Percentiles rank a stretch among this genome's conserved stretches.
These are phyloP conservation scores for Tremellales sp. DNA, from an alignment of 1,284 basidiomycete species.

Conservation along the genomic window DNA sequence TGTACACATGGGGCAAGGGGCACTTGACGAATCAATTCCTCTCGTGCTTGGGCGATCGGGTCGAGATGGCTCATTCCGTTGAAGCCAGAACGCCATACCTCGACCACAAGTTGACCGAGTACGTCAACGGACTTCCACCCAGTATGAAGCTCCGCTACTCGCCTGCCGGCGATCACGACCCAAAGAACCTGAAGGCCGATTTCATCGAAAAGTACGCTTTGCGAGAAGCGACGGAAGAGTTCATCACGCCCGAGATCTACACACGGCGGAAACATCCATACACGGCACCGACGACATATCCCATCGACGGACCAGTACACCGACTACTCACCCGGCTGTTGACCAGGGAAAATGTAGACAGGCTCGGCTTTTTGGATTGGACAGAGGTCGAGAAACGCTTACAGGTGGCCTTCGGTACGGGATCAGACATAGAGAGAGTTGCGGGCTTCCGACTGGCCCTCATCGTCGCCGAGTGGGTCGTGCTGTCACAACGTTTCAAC, in stretches of 20 bases:
- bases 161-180: neutral
- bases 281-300: conserved; percentile 22
- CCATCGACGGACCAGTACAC: conserved; percentile 17
- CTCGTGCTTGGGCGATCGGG: conserved; percentile 45
- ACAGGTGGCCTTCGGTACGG: conserved; percentile 15
- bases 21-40: conserved; percentile 50
- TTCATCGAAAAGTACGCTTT: conserved; percentile 49
- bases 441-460: conserved; percentile 10
- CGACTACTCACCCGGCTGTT: conserved; percentile 15
- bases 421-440: neutral
- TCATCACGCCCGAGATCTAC: conserved; percentile 32
- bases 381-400: conserved; percentile 15
- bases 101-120: conserved; percentile 47
- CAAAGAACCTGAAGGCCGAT: conserved; percentile 26
- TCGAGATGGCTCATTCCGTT: conserved; percentile 50
- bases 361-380: conserved; percentile 25
- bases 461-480: conserved; percentile 15
- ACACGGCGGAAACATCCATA: conserved; percentile 24
- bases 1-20: conserved; percentile 40
- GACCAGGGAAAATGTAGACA: conserved; percentile 19
- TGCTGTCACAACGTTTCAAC: conserved; percentile 11
- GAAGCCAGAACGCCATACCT: conserved; percentile 51
- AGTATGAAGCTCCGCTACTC: conserved; percentile 7
- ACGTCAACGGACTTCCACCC: conserved; percentile 46
- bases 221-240: conserved; percentile 47